Base-by-base conservation (phyloP, 345 rosid species). In the Eucalyptus globulus region DNA sequence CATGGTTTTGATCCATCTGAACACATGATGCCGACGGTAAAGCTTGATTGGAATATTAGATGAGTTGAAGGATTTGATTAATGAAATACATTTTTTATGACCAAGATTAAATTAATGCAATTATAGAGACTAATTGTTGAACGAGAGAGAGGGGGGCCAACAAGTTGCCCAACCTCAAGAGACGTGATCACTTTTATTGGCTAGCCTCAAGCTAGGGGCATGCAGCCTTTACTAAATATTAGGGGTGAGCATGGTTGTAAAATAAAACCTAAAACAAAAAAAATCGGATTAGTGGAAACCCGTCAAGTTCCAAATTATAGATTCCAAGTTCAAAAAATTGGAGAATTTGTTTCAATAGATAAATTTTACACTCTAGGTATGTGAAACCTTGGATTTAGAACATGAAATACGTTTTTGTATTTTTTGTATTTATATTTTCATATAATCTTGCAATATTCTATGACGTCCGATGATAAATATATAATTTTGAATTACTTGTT, bases 291-390 rank as follows among this genome's bases (percentile, higher is more conserved):
- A 53, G 58, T 21, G 58, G 9, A 53, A 53, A 53, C 24, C 0
- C 4, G 22, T 53, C 56, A 19, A 53, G 22, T 19, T 53, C 24
- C 24, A 53, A 53, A 19, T 19, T 19, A 53, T 53, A 19, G 2
- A 53, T 53, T 53, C 5, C 11, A 4, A 21, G 2, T 8, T 21
- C 2, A 2, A 53, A 53, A 53, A 53, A 53, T 3, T 21, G 0
- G 11, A 1, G 26, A 53, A 53, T 21, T 21, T 53, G 5, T 53
- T 53, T 53, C 26, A 53, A 53, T 0, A 0, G 0, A 53, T 53
- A 8, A 1, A 53, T 53, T 53, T 0, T 53, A 53, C 0, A 5
- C 8, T 53, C 0, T 21, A 8, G 50, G 50, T 49, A 53, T 0
- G 1, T 53, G 2, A 53, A 53, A 53, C 4, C 5, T 53, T 53